Percentiles rank a stretch among this genome's conserved stretches.
Evolutionary conservation across 352 stramenopile species (phyloP).

Genomic region (Pythium guiyangense): DNA sequence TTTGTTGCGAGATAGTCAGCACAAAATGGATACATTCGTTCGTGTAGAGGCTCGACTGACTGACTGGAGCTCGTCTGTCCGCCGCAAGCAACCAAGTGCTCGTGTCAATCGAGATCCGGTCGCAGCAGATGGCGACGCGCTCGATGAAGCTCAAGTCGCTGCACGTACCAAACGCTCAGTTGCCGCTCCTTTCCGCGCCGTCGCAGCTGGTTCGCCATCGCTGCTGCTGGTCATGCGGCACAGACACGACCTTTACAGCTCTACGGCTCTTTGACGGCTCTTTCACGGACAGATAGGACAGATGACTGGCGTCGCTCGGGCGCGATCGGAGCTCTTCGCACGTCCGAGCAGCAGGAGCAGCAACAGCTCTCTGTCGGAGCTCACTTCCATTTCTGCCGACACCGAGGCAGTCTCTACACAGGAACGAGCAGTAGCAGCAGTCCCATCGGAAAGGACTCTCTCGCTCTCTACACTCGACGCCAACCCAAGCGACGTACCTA

Average conservation of each 20-base stretch:
- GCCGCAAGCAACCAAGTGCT: too few relatives aligned
- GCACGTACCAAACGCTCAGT: too few relatives aligned
- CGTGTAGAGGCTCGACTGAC: too few relatives aligned
- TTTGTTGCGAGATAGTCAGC: too few relatives aligned
- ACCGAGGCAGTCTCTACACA: constrained; percentile 2
- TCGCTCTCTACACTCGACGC: not conserved
- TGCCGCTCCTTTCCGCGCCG: not conserved
- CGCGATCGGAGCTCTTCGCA: not conserved
- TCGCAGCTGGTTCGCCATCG: not conserved
- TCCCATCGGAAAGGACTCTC: constrained; percentile 7
- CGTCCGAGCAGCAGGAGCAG: not conserved
- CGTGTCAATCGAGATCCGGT: not conserved
- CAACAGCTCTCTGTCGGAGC: not conserved
- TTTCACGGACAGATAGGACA: not conserved
- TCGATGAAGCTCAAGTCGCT: not conserved
- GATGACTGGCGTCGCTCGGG: not conserved
- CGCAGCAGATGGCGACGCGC: not conserved
- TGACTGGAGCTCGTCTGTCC: too few relatives aligned
- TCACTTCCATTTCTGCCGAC: constrained; percentile 9
- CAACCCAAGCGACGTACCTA: not conserved
- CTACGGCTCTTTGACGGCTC: not conserved
- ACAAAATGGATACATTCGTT: too few relatives aligned
- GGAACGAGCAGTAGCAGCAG: not conserved
- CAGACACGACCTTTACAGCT: not conserved
- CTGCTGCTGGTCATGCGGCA: not conserved